A percentile compares a stretch with the other conserved stretches of the same genome.
phyloP scores from a whole-genome alignment of 371 early-diverging fungal species.

The Mucor indicus region DNA sequence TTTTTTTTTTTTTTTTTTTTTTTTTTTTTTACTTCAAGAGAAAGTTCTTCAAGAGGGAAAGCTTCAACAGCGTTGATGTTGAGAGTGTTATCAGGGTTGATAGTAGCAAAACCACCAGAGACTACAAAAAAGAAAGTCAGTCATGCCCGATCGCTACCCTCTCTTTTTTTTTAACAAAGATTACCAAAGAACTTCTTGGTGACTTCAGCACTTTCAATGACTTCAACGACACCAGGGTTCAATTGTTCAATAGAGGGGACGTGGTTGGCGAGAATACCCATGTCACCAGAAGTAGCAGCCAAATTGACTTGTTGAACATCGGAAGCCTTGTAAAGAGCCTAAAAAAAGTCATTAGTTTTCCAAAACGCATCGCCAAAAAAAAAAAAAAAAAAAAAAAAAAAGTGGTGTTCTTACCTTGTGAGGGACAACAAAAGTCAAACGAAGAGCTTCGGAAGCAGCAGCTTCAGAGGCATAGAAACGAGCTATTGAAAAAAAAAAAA shows the following conservation, averaged over 20 bases:
- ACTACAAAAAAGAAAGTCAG: constrained; percentile 57
- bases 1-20: too few relatives aligned
- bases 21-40: constrained; percentile 57
- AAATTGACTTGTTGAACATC: constrained; percentile 94
- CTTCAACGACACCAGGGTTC: constrained; percentile 88
- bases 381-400: too few relatives aligned
- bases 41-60: constrained; percentile 84
- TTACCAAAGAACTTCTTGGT: constrained; percentile 93
- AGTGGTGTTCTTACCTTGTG: constrained; percentile 78
- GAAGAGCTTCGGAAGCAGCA: constrained; percentile 71
- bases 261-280: constrained; percentile 98
- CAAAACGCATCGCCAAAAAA: too few relatives aligned
- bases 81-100: constrained; percentile 94
- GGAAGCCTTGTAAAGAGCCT: constrained; percentile 71
- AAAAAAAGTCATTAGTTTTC: constrained; percentile 24
- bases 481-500: constrained; percentile 28
- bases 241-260: constrained; percentile 96
- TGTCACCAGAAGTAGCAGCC: constrained; percentile 91
- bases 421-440: constrained; percentile 88
- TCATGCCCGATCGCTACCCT: too few relatives aligned
- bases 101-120: constrained; percentile 94
- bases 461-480: constrained; percentile 80
- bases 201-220: constrained; percentile 73
- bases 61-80: constrained; percentile 98
- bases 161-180: too few relatives aligned